Conservation (phyloP, 257 asterid genomes). For the Nicotiana paniculata region DNA sequence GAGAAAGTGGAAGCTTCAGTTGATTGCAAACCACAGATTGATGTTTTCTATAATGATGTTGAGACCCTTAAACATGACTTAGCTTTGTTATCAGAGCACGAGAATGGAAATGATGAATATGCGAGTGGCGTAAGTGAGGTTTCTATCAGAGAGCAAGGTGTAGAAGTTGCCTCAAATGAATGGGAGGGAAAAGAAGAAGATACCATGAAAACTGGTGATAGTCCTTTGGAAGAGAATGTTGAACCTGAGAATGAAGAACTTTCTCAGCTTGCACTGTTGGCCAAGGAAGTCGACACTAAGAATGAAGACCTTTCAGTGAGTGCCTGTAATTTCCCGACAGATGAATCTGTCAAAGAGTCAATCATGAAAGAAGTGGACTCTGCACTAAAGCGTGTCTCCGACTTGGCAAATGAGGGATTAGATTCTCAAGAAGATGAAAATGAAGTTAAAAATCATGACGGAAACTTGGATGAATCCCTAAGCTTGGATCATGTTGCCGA, state of each 20-base stretch:
- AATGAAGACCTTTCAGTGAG: slow-evolving; percentile 15
- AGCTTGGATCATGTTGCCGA: slow-evolving; percentile 56
- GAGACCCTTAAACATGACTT: slow-evolving; percentile 26
- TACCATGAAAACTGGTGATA: not conserved
- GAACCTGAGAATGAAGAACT: slow-evolving; percentile 17
- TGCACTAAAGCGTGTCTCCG: slow-evolving; percentile 44
- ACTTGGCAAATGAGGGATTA: slow-evolving; percentile 42
- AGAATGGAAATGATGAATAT: slow-evolving; percentile 26
- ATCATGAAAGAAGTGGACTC: slow-evolving; percentile 60
- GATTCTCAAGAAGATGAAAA: slow-evolving; percentile 43
- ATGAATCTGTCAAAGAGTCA: slow-evolving; percentile 35
- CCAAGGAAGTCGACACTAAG: slow-evolving; percentile 9
- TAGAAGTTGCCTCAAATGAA: slow-evolving; percentile 19
- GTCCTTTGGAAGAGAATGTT: slow-evolving; percentile 6
- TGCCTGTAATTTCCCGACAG: slow-evolving; percentile 13
- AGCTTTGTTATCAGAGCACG: not conserved
- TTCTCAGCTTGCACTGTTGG: not conserved
- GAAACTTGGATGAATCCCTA: slow-evolving; percentile 20
- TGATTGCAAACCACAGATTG: slow-evolving; percentile 27
- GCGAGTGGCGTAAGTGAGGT: slow-evolving; percentile 35
- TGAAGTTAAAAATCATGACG: slow-evolving; percentile 28
- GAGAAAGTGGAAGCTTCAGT: slow-evolving; percentile 27
- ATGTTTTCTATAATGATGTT: slow-evolving; percentile 22
- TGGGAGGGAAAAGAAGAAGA: slow-evolving; percentile 18
- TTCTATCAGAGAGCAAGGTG: slow-evolving; percentile 23